phyloP scores from a whole-genome alignment of 495 filamentous ascomycete genomes.

The Extremus antarcticus region DNA sequence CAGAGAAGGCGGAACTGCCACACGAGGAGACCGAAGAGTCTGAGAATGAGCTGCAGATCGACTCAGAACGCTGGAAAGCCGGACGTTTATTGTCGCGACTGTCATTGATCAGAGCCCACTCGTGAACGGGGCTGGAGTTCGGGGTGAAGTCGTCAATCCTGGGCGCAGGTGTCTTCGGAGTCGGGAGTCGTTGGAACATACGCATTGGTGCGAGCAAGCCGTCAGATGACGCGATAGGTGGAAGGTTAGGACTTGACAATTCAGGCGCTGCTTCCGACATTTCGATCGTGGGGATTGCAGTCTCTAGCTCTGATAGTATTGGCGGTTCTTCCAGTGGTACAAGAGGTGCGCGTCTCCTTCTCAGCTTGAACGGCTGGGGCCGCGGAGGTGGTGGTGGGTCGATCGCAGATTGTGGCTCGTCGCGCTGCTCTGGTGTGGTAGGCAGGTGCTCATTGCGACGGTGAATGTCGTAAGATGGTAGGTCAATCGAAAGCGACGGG shows the following conservation, averaged over 20 bases:
- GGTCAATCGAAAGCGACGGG: slow-evolving; percentile 49
- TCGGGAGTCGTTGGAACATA: slow-evolving; percentile 35
- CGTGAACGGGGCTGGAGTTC: slow-evolving; percentile 17
- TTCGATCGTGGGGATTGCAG: slow-evolving; percentile 52
- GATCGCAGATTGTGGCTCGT: slow-evolving; percentile 31
- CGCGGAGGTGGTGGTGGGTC: slow-evolving; percentile 37
- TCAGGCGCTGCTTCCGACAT: slow-evolving; percentile 32
- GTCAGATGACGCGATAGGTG: slow-evolving; percentile 14
- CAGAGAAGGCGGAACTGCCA: slow-evolving; percentile 53
- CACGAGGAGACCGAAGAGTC: slow-evolving; percentile 61
- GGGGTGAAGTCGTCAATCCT: slow-evolving; percentile 39
- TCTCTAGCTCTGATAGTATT: slow-evolving; percentile 25
- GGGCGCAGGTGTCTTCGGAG: slow-evolving; percentile 53
- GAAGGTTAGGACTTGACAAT: slow-evolving; percentile 17
- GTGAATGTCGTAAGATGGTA: slow-evolving; percentile 55
- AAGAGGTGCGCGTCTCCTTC: slow-evolving; percentile 30
- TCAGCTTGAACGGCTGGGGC: slow-evolving; percentile 40
- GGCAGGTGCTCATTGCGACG: slow-evolving; percentile 42
- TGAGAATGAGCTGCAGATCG: slow-evolving; percentile 54
- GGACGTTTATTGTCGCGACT: slow-evolving; percentile 6
- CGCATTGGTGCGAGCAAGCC: slow-evolving; percentile 42
- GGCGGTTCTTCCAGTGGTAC: slow-evolving; percentile 25
- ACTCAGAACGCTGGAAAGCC: slow-evolving; percentile 40
- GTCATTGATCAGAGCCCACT: slow-evolving; percentile 17
- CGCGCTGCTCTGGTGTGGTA: slow-evolving; percentile 47